phyloP scores from a whole-genome alignment of 495 filamentous ascomycete species.

The Thermothielavioides terrestris region DNA sequence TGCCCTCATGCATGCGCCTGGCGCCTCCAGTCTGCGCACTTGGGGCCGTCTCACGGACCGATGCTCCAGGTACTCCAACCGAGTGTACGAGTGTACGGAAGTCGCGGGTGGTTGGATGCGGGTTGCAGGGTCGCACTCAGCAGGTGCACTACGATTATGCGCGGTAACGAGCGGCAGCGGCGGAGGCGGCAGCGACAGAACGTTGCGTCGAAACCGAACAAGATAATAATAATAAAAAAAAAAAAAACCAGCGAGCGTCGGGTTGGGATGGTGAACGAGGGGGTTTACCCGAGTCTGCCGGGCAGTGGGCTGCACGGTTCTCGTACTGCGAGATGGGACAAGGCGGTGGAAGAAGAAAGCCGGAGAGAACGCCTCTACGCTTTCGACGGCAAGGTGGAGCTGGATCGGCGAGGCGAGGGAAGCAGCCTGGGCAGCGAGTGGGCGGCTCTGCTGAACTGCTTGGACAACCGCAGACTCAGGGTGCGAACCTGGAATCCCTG shows the following conservation, averaged over 20 bases:
- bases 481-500: no score
- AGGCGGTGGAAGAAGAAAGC: not conserved
- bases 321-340: not conserved
- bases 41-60: no score
- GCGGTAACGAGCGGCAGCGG: slow-evolving; percentile 7
- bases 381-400: no score
- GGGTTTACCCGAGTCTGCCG: slow-evolving; percentile 1
- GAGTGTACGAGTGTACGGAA: no score
- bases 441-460: no score
- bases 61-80: no score
- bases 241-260: slow-evolving; percentile 11
- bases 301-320: no score
- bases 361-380: no score
- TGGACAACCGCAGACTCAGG: no score
- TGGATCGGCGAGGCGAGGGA: slow-evolving; percentile 2
- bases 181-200: slow-evolving; percentile 10
- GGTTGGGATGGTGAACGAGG: slow-evolving; percentile 1
- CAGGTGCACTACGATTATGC: not conserved
- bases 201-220: not conserved
- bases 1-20: no score
- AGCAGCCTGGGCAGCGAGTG: no score
- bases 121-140: not conserved
- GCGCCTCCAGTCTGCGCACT: no score
- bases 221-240: not conserved
- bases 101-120: not conserved